Evolutionary conservation across 2,329 filamentous ascomycete genomes (phyloP).

Genomic region (Colletotrichum sp.): DNA sequence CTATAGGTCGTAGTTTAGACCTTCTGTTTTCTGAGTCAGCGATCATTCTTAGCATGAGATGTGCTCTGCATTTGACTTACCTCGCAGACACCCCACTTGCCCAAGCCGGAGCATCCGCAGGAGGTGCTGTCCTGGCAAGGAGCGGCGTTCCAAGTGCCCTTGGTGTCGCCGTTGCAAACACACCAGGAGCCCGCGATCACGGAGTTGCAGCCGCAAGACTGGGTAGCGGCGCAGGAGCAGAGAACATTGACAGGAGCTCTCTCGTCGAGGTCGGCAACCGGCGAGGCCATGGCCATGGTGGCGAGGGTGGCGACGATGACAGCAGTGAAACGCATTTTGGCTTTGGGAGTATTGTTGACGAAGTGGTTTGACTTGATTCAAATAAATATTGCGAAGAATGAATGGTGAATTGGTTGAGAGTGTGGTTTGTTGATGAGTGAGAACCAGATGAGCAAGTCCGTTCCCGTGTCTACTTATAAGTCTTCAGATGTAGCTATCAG

Average conservation of each 20-base stretch:
- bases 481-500: neutral
- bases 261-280: neutral
- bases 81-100: neutral
- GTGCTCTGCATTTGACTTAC: neutral
- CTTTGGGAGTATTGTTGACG: neutral
- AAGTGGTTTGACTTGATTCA: neutral
- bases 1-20: neutral
- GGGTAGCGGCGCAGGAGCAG: neutral
- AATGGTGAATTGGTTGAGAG: neutral
- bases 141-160: neutral
- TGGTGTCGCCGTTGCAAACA: neutral
- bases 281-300: neutral
- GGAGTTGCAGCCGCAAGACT: neutral
- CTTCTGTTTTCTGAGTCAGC: neutral
- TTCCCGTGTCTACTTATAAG: neutral
- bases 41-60: neutral
- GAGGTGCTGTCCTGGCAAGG: neutral
- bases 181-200: neutral
- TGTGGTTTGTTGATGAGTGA: neutral
- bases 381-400: neutral
- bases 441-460: neutral
- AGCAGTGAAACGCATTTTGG: neutral
- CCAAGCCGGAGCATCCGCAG: neutral
- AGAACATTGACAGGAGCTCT: neutral
- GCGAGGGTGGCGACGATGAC: neutral